These are phyloP conservation scores for Trichopus zeylanicus DNA, from an alignment of 116 monocot species.

Conservation along the genomic window DNA sequence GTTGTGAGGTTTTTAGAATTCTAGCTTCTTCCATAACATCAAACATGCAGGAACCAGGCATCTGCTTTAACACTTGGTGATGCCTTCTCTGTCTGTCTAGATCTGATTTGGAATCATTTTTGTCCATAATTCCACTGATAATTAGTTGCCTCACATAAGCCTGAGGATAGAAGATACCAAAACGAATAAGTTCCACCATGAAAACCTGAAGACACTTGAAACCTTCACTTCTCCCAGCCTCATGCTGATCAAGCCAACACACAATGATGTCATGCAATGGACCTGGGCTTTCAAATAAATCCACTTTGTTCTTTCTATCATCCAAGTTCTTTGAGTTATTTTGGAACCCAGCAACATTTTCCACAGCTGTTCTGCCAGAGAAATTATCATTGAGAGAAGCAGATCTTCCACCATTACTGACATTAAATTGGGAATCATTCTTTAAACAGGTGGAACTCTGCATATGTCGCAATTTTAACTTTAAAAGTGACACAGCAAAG, in stretches of 20 bases:
- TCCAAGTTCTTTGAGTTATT: constrained; percentile 19
- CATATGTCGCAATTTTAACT: constrained; percentile 63
- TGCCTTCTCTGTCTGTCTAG: constrained; percentile 68
- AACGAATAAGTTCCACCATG: constrained; percentile 67
- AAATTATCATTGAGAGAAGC: constrained; percentile 28
- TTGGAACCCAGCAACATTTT: constrained; percentile 18
- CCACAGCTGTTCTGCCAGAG: constrained; percentile 18
- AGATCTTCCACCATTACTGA: constrained; percentile 14
- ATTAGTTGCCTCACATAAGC: constrained; percentile 91
- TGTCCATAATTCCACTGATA: constrained; percentile 89
- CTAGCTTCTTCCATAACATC: constrained; percentile 73
- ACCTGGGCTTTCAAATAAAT: constrained; percentile 70
- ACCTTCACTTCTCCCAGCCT: constrained; percentile 50
- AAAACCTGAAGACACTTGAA: constrained; percentile 66
- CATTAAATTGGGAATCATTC: constrained; percentile 6
- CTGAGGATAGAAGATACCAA: constrained; percentile 86
- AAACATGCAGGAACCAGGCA: constrained; percentile 69
- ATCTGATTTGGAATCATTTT: constrained; percentile 37
- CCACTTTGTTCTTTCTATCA: constrained; percentile 20
- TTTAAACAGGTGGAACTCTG: constrained; percentile 17
- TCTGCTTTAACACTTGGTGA: constrained; percentile 66
- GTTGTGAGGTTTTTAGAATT: constrained; percentile 27
- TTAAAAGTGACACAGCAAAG: constrained; percentile 68
- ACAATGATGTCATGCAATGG: constrained; percentile 93
- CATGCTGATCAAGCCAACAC: constrained; percentile 98